Base-by-base conservation (phyloP, 257 asterid genomes). In the Penstemon davidsonii region DNA sequence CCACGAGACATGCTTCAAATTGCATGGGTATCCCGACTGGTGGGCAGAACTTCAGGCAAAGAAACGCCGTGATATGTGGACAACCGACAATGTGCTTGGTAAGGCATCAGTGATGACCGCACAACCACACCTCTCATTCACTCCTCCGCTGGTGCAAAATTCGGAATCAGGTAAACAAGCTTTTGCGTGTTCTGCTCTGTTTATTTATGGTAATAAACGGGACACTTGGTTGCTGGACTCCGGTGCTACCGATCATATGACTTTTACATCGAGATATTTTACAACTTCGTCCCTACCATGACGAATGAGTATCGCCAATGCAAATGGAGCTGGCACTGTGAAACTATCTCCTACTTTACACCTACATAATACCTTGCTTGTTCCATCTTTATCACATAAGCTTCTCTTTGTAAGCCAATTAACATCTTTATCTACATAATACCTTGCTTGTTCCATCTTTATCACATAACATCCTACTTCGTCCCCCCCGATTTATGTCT, bases 371-470 rank as follows among this genome's bases (percentile, higher is more conserved):
- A 58, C 63, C 4, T 58, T 58, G 38, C 47, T 58, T 11, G 63
- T 58, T 4, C 63, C 63, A 12, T 58, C 63, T 7, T 25, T 58
- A 6, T 58, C 63, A 5, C 7, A 58, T 10, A 58, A 38, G 8
- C 6, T 38, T 4, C 3, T 38, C 3, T 11, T 15, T 3, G 2
- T 2, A 58, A 9, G 13, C 38, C 36, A 15, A 15, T 15, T 15
- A 15, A 15, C 18, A 15, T 15, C 18, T 15, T 15, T 15, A 15
- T 15, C 18, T 38, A 11, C 38, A 7, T 6, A 33, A 58, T 58
- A 58, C 63, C 4, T 58, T 58, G 38, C 47, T 58, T 11, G 63
- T 58, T 4, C 63, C 63, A 12, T 58, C 63, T 7, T 25, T 58
- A 6, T 58, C 63, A 5, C 7, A 58, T 10, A 58, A 38, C 7